A percentile compares a stretch with the other conserved stretches of the same genome.
Conservation (phyloP, 2,329 filamentous ascomycete genomes). For the Alternaria atra region DNA sequence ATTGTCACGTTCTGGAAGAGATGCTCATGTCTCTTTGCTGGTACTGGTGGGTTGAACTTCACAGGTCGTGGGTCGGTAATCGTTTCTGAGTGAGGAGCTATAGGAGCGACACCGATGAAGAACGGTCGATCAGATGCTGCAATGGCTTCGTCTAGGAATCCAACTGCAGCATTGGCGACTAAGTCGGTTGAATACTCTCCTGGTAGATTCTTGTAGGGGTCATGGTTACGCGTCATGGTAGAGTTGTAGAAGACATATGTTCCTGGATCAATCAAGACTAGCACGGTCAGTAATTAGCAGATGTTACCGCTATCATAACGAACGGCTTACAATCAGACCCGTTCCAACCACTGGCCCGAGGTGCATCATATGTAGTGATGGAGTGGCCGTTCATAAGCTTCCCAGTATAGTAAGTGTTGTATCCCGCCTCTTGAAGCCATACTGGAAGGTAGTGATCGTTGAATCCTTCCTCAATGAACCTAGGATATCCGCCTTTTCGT, state of each 20-base stretch:
- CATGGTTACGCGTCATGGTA: constrained; percentile 68
- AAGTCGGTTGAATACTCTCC: constrained; percentile 68
- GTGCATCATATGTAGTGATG: constrained; percentile 67
- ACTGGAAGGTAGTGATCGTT: constrained; percentile 74
- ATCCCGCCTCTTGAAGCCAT: constrained; percentile 74
- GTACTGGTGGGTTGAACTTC: constrained; percentile 63
- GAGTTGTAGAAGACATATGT: constrained; percentile 75
- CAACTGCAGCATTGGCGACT: constrained; percentile 66
- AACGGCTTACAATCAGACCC: constrained; percentile 54
- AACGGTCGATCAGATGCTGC: constrained; percentile 64
- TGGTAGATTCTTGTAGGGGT: constrained; percentile 64
- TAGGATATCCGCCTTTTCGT: constrained; percentile 65
- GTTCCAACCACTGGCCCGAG: constrained; percentile 67
- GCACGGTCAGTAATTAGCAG: background rate
- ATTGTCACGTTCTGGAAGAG: constrained; percentile 69
- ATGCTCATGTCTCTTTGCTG: constrained; percentile 68
- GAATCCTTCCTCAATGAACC: constrained; percentile 70
- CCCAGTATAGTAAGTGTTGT: constrained; percentile 77
- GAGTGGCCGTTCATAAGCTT: constrained; percentile 75
- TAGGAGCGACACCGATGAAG: constrained; percentile 72
- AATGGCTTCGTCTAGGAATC: constrained; percentile 69
- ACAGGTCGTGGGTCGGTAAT: constrained; percentile 8
- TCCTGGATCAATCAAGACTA: constrained; percentile 66
- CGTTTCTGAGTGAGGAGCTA: constrained; percentile 66
- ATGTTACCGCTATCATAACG: too few relatives aligned